These are phyloP conservation scores for Aspergillus sp. DNA, from an alignment of 2,329 filamentous ascomycete species.

Conservation along the genomic window DNA sequence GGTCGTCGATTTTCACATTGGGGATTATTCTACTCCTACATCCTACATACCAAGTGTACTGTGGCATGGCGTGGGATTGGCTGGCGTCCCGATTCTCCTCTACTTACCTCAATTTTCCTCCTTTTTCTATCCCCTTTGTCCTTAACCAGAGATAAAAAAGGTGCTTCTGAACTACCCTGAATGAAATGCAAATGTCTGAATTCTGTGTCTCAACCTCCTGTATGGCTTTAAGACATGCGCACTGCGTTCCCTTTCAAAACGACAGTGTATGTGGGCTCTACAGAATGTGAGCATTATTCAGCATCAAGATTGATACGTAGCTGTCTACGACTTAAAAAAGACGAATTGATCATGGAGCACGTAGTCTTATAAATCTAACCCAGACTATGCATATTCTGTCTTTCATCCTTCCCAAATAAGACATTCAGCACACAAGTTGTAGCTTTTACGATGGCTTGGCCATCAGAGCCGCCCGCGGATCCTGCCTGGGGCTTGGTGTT, in stretches of 20 bases:
- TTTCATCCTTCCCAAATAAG: slow-evolving; percentile 25
- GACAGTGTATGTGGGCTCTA: not conserved
- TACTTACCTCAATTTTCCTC: slow-evolving; percentile 13
- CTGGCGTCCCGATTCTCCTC: slow-evolving; percentile 1
- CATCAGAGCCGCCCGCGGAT: slow-evolving; percentile 19
- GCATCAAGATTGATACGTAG: no score
- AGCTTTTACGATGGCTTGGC: slow-evolving; percentile 34
- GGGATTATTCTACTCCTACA: slow-evolving; percentile 22
- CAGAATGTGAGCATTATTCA: no score
- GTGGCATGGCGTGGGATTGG: slow-evolving; percentile 30
- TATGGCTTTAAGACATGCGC: not conserved
- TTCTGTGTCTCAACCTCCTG: slow-evolving; percentile 15
- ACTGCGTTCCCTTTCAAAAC: no score
- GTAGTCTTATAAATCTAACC: slow-evolving; percentile 1
- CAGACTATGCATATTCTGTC: not conserved
- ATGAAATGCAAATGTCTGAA: slow-evolving; percentile 39
- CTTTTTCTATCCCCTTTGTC: slow-evolving; percentile 25
- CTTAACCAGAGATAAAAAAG: slow-evolving; percentile 31
- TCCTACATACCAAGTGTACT: slow-evolving; percentile 18
- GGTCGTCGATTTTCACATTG: slow-evolving; percentile 36
- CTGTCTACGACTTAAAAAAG: not conserved
- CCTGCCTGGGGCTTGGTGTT: slow-evolving; percentile 5
- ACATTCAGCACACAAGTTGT: slow-evolving; percentile 34
- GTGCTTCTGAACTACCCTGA: slow-evolving; percentile 31
- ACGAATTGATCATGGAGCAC: not conserved